Base-by-base conservation (phyloP, 805 yeast genomes). In the Phaffomyces thermotolerans region DNA sequence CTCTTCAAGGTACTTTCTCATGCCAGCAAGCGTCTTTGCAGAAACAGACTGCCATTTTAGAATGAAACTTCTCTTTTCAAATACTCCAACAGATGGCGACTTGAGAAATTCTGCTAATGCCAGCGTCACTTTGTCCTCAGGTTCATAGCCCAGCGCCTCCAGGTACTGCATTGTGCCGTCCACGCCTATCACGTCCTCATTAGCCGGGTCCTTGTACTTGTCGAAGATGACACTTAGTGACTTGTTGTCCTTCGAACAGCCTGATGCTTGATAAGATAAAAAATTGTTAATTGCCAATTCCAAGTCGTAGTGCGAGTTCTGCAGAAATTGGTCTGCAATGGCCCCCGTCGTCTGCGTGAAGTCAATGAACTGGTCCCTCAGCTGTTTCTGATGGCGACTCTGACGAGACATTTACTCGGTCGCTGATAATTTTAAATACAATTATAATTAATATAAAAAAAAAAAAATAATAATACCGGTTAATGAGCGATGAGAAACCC, bases 161-260 rank as follows among this genome's bases (percentile, higher is more conserved):
- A 91, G 65, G 53, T 81, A 86, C 34, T 57, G 51, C 9, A 90
- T 60, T 0, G 96, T 83, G 0, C 96, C 96, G 45, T 87, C 93
- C 9, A 85, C 69, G 23, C 80, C 91, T 33, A 89, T 85, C 12
- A 65, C 60, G 14, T 52, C 52, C 1, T 37, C 23, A 2, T 46
- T 33, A 1, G 34, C 22, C 7, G 23, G 23, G 14, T 57, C 62
- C 36, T 51, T 52, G 47, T 58, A 58, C 17, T 36, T 40, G 33
- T 57, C 52, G 37, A 55, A 58, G 1, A 58, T 44, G 1, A 39
- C 35, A 10, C 29, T 31, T 2, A 57, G 42, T 1, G 46, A 31
- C 35, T 40, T 47, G 40, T 49, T 45, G 27, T 56, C 57, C 14
- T 36, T 47, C 10, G 41, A 40, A 35, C 40, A 45, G 15, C 46